These are phyloP conservation scores for Suaeda aralocaspica DNA, from an alignment of 148 eudicot genomes.

Conservation along the genomic window DNA sequence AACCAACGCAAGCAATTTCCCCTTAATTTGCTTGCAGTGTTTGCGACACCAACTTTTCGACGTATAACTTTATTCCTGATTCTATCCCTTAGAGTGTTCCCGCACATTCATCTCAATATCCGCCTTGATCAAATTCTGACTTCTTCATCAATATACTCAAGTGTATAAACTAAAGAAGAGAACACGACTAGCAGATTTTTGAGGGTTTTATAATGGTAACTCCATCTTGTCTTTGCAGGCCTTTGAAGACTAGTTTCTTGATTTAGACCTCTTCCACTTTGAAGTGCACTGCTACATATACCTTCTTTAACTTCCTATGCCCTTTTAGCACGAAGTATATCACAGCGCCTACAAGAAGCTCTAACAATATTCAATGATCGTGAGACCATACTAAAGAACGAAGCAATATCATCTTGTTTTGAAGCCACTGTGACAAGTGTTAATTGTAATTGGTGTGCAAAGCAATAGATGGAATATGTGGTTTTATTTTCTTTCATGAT, in stretches of 20 bases:
- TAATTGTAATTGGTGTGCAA: constrained; percentile 8
- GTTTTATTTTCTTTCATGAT: neutral
- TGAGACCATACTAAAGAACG: neutral
- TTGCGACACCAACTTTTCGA: too few species aligned
- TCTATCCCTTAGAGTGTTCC: too few species aligned
- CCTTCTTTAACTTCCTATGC: neutral
- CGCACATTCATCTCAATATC: too few species aligned
- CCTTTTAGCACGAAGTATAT: constrained; percentile 5
- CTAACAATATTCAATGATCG: neutral
- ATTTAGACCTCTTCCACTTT: constrained; percentile 9
- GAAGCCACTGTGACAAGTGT: neutral
- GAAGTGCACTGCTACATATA: neutral
- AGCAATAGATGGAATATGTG: neutral
- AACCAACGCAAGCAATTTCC: too few species aligned
- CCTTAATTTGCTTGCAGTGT: too few species aligned
- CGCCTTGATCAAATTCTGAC: neutral
- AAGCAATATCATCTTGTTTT: constrained; percentile 2
- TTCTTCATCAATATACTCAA: constrained; percentile 6
- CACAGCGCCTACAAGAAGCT: constrained; percentile 1
- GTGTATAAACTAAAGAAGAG: constrained; percentile 2
- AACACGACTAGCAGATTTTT: neutral
- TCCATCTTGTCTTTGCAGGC: neutral
- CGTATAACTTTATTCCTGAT: too few species aligned
- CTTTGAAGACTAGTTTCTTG: constrained; percentile 4
- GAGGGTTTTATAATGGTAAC: constrained; percentile 8